Percentiles rank a stretch among this genome's conserved stretches.
These are phyloP conservation scores for Ophiostoma tasmaniense DNA, from an alignment of 2,329 filamentous ascomycete genomes.

Conservation along the genomic window DNA sequence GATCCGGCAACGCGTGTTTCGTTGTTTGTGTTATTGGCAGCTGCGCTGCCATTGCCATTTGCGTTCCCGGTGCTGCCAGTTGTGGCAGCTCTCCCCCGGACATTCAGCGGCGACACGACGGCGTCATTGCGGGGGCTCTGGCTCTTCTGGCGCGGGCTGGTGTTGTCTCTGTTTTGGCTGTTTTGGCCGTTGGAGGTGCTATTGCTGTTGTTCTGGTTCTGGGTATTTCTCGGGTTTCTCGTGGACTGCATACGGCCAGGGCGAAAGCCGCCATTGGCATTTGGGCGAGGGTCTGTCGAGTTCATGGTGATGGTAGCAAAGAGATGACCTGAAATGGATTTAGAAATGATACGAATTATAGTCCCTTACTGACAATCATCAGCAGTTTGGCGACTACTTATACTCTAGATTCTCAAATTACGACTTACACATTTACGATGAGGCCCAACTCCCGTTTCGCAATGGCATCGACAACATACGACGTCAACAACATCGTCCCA, in stretches of 20 bases:
- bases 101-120: neutral
- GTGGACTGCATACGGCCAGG: constrained; percentile 12
- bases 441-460: constrained; percentile 12
- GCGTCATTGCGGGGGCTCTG: neutral
- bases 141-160: neutral
- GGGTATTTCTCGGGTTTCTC: constrained; percentile 11
- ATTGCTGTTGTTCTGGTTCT: constrained; percentile 1
- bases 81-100: neutral
- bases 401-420: neutral
- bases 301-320: constrained; percentile 10
- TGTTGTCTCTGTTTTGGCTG: neutral
- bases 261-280: constrained; percentile 6
- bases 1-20: neutral
- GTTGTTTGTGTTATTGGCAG: neutral
- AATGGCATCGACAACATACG: constrained; percentile 16
- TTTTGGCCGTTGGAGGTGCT: neutral
- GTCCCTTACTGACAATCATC: too few species aligned
- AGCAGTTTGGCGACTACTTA: too few species aligned
- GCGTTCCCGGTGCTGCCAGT: neutral
- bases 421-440: neutral
- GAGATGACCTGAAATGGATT: too few species aligned
- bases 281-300: constrained; percentile 18
- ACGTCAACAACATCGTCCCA: constrained; percentile 19
- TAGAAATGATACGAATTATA: too few species aligned
- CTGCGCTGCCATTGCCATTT: neutral